phyloP scores from a whole-genome alignment of 805 yeast species.

The Barnettozyma sp. region DNA sequence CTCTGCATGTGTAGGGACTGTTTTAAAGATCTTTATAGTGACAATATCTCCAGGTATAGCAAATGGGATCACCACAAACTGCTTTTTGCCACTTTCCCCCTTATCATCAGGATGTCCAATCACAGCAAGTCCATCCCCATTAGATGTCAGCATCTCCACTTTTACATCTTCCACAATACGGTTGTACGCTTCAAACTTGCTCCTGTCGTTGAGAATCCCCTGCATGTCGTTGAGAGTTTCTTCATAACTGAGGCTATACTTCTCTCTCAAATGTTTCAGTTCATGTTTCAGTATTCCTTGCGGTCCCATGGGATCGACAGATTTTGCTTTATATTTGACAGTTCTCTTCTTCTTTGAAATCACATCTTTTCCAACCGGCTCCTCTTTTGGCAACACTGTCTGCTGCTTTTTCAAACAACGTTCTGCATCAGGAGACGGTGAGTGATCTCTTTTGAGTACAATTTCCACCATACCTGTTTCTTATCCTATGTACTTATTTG shows the following conservation, averaged over 20 bases:
- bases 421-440: conserved; percentile 7
- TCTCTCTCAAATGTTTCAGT: conserved; percentile 49
- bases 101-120: conserved; percentile 50
- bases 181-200: conserved; percentile 42
- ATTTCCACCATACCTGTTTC: conserved; percentile 10
- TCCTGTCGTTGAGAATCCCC: conserved; percentile 53
- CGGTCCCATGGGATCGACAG: conserved; percentile 70
- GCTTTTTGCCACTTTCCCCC: conserved; percentile 31
- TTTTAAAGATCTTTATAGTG: conserved; percentile 62
- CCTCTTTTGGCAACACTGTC: neutral
- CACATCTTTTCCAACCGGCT: conserved; percentile 5
- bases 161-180: conserved; percentile 51
- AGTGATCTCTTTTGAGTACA: conserved; percentile 11
- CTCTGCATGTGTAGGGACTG: conserved; percentile 69
- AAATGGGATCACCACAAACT: conserved; percentile 77
- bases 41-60: conserved; percentile 82
- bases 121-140: conserved; percentile 83
- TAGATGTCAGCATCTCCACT: conserved; percentile 56
- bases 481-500: too few relatives aligned
- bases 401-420: conserved; percentile 7
- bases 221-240: conserved; percentile 61
- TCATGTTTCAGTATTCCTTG: conserved; percentile 73
- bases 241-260: conserved; percentile 35
- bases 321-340: conserved; percentile 54
- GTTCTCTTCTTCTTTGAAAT: conserved; percentile 26